Percentiles rank a stretch among this genome's conserved stretches.
phyloP scores from a whole-genome alignment of 148 eudicot genomes.

The Chenopodium formosanum region DNA sequence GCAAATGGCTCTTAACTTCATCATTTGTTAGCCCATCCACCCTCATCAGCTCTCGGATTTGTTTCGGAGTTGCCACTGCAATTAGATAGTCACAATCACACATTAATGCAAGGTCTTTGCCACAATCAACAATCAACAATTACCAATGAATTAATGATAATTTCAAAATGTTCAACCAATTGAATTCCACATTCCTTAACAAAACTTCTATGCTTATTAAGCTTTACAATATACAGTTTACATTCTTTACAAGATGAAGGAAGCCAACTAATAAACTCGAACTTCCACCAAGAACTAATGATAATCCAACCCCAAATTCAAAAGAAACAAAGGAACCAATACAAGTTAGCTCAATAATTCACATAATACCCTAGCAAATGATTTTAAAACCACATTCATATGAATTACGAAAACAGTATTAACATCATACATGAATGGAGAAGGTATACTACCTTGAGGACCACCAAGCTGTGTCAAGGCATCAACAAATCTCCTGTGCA shows the following conservation, averaged over 20 bases:
- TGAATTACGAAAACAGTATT: not conserved
- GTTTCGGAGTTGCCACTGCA: conserved; percentile 93
- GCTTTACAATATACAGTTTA: not conserved
- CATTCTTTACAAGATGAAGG: not conserved
- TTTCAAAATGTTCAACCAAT: not conserved
- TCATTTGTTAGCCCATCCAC: conserved; percentile 91
- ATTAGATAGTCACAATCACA: not conserved
- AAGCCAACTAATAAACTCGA: not conserved
- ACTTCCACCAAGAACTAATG: not conserved
- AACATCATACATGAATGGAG: not conserved
- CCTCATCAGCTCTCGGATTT: conserved; percentile 83
- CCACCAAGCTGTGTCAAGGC: conserved; percentile 86
- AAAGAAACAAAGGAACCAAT: not conserved
- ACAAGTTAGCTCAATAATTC: not conserved
- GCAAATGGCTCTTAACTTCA: conserved; percentile 92
- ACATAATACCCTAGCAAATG: not conserved
- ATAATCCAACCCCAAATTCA: not conserved
- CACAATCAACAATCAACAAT: not conserved
- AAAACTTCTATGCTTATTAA: not conserved
- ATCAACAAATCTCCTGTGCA: conserved; percentile 69
- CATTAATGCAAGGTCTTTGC: not conserved
- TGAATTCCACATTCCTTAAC: not conserved
- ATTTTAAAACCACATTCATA: conserved; percentile 4
- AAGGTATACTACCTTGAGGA: conserved; percentile 52
- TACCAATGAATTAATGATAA: no score